These are phyloP conservation scores for Colletotrichum sp. DNA, from an alignment of 2,329 filamentous ascomycete genomes.

Conservation along the genomic window DNA sequence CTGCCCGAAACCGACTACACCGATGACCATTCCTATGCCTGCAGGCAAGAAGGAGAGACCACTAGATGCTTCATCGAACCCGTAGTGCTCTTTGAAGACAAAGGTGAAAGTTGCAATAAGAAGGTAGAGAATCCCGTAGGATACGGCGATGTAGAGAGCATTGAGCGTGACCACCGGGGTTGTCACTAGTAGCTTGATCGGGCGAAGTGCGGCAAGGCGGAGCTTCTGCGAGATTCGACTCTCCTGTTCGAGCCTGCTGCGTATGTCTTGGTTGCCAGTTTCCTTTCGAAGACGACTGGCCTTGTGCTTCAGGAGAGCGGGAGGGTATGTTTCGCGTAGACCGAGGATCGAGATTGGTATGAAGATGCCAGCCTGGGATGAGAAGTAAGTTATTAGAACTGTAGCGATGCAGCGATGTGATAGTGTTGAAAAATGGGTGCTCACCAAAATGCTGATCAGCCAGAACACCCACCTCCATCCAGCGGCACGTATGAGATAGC, in stretches of 20 bases:
- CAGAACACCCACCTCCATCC: slow-evolving; percentile 59
- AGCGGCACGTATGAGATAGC: slow-evolving; percentile 31
- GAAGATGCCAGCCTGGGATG: background rate
- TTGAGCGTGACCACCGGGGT: background rate
- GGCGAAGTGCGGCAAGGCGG: background rate
- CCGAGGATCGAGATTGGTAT: background rate
- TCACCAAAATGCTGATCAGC: slow-evolving; percentile 42
- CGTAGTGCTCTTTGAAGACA: background rate
- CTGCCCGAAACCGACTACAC: background rate
- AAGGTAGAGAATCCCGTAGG: background rate
- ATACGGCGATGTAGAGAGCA: background rate
- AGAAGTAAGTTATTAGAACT: background rate
- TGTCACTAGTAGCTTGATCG: background rate
- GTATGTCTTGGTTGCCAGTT: background rate
- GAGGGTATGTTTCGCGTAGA: background rate
- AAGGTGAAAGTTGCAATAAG: background rate
- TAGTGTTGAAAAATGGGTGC: background rate
- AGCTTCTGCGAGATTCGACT: background rate
- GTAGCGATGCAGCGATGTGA: background rate
- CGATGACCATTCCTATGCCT: background rate
- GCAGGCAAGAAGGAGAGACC: background rate
- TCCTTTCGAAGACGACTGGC: background rate
- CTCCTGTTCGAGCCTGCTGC: background rate
- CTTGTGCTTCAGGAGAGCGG: background rate
- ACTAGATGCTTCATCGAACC: background rate